Evolutionary conservation across 805 yeast genomes (phyloP), one percentile per base, ranked within the genome.

Genomic region (Wickerhamiella nectarea): DNA sequence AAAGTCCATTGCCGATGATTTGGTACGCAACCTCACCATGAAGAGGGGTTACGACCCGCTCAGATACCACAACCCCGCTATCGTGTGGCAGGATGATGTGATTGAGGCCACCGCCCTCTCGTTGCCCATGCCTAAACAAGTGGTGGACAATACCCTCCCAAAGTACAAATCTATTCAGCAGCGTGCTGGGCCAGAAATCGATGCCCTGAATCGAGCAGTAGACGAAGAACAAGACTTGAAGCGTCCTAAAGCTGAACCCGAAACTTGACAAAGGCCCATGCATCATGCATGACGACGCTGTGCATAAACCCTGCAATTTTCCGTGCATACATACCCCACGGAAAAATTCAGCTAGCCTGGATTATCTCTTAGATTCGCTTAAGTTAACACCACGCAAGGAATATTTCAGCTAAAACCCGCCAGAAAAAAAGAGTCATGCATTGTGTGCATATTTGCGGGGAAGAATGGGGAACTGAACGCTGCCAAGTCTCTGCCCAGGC

Each of bases 71-170:
- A 50, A 53, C 31, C 55, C 56, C 11, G 26, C 38, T 10, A 36
- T 48, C 4, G 46, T 41, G 2, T 78, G 78, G 67, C 81, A 78
- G 54, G 77, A 74, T 58, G 71, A 72, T 46, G 61, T 76, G 0
- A 58, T 85, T 15, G 78, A 79, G 52, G 79, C 80, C 42, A 72
- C 74, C 45, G 67, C 82, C 14, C 61, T 85, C 39, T 87, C 81
- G 52, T 66, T 67, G 17, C 75, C 71, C 41, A 52, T 62, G n/a
- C 61, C 63, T 3, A 52, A 35, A 22, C 51, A 26, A 18, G 54
- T 48, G 6, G 43, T 37, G 10, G 60, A 56, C 36, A 42, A 34
- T 6, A 53, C 58, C 5, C 19, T 41, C 9, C 60, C 59, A 5
- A 54, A 53, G 19, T 57, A 47, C 42, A 45, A 43, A 10, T 50